Evolutionary conservation across 2,329 filamentous ascomycete genomes (phyloP).

Genomic region (Ascochyta viciae-villosae): DNA sequence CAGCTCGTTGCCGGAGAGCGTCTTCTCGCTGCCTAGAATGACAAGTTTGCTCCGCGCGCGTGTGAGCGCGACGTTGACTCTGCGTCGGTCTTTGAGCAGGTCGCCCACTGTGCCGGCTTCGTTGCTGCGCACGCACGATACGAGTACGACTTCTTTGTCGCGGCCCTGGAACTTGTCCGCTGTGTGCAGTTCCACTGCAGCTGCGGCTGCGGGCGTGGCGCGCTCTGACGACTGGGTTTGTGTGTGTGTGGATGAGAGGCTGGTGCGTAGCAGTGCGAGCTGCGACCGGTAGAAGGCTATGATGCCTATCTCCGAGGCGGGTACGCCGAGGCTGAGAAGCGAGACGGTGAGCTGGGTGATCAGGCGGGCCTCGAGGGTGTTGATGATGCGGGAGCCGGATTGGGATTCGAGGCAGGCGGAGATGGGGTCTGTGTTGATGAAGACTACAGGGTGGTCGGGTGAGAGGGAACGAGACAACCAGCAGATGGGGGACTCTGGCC

Average conservation of each 20-base stretch:
- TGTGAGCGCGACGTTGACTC: slow-evolving; percentile 96
- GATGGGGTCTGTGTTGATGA: slow-evolving; percentile 87
- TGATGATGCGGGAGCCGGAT: slow-evolving; percentile 82
- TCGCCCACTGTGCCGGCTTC: slow-evolving; percentile 85
- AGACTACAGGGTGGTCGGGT: slow-evolving; percentile 76
- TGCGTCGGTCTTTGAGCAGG: slow-evolving; percentile 85
- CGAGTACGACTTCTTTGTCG: slow-evolving; percentile 90
- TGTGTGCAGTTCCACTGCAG: slow-evolving; percentile 86
- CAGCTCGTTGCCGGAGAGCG: slow-evolving; percentile 75
- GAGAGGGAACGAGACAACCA: slow-evolving; percentile 78
- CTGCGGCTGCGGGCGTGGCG: slow-evolving; percentile 25
- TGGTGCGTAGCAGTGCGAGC: slow-evolving; percentile 79
- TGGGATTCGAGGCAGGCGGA: slow-evolving; percentile 71
- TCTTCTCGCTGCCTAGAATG: slow-evolving; percentile 81
- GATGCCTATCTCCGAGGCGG: slow-evolving; percentile 81
- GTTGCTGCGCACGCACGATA: slow-evolving; percentile 89
- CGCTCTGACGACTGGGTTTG: slow-evolving; percentile 55
- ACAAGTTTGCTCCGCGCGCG: slow-evolving; percentile 90
- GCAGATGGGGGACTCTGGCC: slow-evolving; percentile 61
- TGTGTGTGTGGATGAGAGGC: slow-evolving; percentile 63
- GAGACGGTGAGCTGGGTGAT: slow-evolving; percentile 81
- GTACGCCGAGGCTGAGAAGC: slow-evolving; percentile 77
- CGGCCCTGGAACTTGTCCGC: slow-evolving; percentile 96
- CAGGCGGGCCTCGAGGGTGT: slow-evolving; percentile 80
- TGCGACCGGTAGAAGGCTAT: slow-evolving; percentile 98